phyloP scores from a whole-genome alignment of 768 basidiomycete species.

The Amanita fuliginea region DNA sequence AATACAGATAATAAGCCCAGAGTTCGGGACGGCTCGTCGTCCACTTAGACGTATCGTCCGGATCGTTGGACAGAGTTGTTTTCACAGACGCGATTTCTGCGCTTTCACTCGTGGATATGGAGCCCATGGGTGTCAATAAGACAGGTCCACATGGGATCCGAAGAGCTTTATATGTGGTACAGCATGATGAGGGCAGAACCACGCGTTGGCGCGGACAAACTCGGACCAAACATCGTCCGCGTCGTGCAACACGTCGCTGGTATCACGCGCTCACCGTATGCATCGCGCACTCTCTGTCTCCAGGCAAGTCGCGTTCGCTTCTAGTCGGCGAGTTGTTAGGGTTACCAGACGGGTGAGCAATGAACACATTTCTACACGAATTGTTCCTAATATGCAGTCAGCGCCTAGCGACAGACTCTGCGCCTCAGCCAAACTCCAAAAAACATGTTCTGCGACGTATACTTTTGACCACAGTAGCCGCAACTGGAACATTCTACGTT shows the following conservation, averaged over 20 bases:
- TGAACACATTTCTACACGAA: not conserved
- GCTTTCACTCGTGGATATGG: not conserved
- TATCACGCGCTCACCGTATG: conserved; percentile 25
- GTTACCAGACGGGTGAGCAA: conserved; percentile 45
- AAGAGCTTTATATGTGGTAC: not conserved
- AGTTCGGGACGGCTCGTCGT: conserved; percentile 40
- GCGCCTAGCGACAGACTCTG: conserved; percentile 54
- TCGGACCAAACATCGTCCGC: conserved; percentile 18
- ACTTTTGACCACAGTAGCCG: conserved; percentile 55
- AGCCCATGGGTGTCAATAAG: not conserved
- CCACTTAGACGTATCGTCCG: conserved; percentile 8
- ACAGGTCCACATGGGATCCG: not conserved
- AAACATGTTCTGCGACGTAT: conserved; percentile 45
- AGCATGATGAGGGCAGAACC: not conserved
- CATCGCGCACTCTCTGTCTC: conserved; percentile 48
- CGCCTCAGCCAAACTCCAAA: conserved; percentile 40
- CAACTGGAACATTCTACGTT: conserved; percentile 71
- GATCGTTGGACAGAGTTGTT: not conserved
- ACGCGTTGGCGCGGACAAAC: conserved; percentile 22
- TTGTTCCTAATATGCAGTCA: conserved; percentile 14
- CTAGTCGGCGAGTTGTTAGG: conserved; percentile 36
- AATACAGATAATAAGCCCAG: conserved; percentile 53
- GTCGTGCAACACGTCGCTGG: conserved; percentile 7
- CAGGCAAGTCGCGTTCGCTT: conserved; percentile 35
- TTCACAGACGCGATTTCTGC: not conserved